phyloP scores from a whole-genome alignment of 208 protist genomes.

The Crithidia sp. region DNA sequence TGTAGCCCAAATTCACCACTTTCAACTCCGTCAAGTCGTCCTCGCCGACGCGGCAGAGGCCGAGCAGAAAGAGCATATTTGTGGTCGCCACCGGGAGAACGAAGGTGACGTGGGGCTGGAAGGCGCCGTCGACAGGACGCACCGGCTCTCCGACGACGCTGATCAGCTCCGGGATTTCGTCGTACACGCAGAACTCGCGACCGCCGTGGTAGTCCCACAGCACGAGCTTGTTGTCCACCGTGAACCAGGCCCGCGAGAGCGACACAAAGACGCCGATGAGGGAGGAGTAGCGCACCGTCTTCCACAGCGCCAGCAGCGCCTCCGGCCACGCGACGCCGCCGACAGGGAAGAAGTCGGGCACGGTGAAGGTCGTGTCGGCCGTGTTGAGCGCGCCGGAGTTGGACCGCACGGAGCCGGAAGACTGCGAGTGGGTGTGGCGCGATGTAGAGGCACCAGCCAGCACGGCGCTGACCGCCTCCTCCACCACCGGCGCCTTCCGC shows the following conservation, averaged over 20 bases:
- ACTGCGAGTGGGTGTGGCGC: conserved; percentile 49
- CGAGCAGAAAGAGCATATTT: conserved; percentile 74
- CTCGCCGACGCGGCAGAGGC: conserved; percentile 73
- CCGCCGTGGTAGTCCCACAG: conserved; percentile 85
- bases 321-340: conserved; percentile 77
- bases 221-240: conserved; percentile 84
- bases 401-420: conserved; percentile 61
- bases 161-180: conserved; percentile 87
- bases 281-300: conserved; percentile 68
- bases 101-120: conserved; percentile 83
- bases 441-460: conserved; percentile 40
- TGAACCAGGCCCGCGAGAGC: conserved; percentile 85
- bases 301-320: conserved; percentile 68
- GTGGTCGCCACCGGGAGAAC: conserved; percentile 81
- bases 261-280: conserved; percentile 78
- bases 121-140: conserved; percentile 55
- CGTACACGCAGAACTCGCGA: conserved; percentile 79
- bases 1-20: conserved; percentile 80
- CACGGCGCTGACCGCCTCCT: conserved; percentile 66
- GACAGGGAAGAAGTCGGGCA: conserved; percentile 83
- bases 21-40: conserved; percentile 54
- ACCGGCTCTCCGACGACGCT: conserved; percentile 75
- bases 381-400: conserved; percentile 68
- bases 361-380: conserved; percentile 72
- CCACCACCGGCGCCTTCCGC: conserved; percentile 41